Evolutionary conservation across 2,329 filamentous ascomycete genomes (phyloP), one percentile per base, ranked within the genome.

Genomic region (Calonectria crousiana): DNA sequence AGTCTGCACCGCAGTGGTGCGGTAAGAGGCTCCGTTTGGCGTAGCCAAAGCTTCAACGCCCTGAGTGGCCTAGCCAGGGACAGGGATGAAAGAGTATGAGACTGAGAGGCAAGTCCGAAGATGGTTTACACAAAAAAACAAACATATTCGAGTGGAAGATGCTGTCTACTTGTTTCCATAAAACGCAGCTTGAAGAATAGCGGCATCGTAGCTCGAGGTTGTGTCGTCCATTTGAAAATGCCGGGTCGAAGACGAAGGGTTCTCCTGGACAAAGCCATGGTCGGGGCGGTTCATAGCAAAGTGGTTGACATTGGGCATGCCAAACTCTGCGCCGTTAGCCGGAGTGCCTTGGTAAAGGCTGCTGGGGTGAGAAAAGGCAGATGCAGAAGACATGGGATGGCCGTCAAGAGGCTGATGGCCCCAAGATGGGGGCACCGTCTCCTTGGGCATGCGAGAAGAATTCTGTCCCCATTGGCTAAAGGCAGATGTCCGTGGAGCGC

Each of bases 281-380:
- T 78, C 75, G 38, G 74, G 74, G 20, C 75, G 77, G 41, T 66
- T 76, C 51, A 74, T 44, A 6, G 67, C 70, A 58, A 74, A 69
- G 11, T 77, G 75, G 14, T 72, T 69, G 53, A 76, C 53, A 30
- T 69, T 49, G 4, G 77, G 71, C 36, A 76, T 71, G 10, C 75
- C 77, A 71, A 76, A 77, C n/a, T 62, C 66, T 10, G 74, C 71
- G 18, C 78, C 80, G 47, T 81, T 81, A 8, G 75, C 77, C 1
- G 88, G 88, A 6, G 88, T 89, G 41, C 89, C 87, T 51, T 85
- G 86, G 71, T 88, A 89, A 28, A 91, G 77, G 75, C 88, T 90
- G 79, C 89, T 90, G 1, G 84, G 82, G 70, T 89, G 84, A 18
- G 89, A 88, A 75, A 90, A 90, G 9, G 76, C 79, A 18, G 81